Base-by-base conservation (phyloP, 164 flowering plant species). In the Vitis riparia region DNA sequence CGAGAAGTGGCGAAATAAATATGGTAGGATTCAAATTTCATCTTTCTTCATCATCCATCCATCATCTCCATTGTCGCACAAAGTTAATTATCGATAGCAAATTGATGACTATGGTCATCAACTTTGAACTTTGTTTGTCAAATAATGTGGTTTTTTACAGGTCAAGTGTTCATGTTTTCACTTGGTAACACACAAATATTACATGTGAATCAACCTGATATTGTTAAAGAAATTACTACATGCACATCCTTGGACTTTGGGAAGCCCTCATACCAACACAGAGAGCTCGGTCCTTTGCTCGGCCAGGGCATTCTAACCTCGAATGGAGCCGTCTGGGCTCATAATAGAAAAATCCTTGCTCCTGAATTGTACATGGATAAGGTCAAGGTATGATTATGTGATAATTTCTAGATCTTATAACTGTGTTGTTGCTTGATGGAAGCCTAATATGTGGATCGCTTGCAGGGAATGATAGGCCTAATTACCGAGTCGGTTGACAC, bases 181-280 rank as follows among this genome's bases (percentile, higher is more conserved):
- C 44, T 75, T 0, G 76, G 79, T 5, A 79, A 71, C 61, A 67
- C 13, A 11, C 76, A 75, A 14, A 62, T 72, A 4, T 32, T 75
- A 12, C 59, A 47, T 19, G 70, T 75, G 63, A 62, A 17, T 15
- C 52, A 59, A 44, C 50, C 72, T 2, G 75, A 73, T 16, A 8
- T 73, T 9, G 78, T 75, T 37, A 66, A 27, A 14, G 79, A 79
- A 13, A 69, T 75, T 0, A 55, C 60, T 0, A 68, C 68, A 3
- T 72, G 79, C 72, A 75, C 70, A 10, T 75, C 82, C 8, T 50
- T 75, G 53, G 79, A 75, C 55, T 52, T 79, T 57, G 81, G 78
- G 13, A 79, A 73, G 59, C 79, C 79, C 8, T 56, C 62, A 4
- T 75, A 69, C 55, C 79, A 71, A 50, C 66, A 62, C 3, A 68